Evolutionary conservation across 306 rosid species (phyloP).

Genomic region (Alnus rubra): DNA sequence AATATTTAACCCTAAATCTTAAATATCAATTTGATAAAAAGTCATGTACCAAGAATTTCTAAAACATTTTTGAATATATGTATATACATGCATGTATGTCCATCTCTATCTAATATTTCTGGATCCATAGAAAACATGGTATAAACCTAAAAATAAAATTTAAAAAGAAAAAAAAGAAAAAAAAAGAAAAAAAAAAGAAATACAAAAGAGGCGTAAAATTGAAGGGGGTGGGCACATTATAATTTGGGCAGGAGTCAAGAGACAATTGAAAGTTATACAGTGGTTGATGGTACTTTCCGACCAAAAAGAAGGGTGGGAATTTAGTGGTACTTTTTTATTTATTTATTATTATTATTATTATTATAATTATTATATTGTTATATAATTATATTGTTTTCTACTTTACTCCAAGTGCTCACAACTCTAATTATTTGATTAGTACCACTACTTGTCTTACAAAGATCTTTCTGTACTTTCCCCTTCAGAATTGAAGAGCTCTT

Average conservation of each 20-base stretch:
- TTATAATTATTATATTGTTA: too few relatives aligned
- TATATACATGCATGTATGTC: too few relatives aligned
- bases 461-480: not conserved
- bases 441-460: not conserved
- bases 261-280: not conserved
- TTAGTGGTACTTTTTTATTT: not conserved
- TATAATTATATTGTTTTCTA: not conserved
- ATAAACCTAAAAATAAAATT: too few relatives aligned
- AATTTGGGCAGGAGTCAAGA: not conserved
- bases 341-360: not conserved
- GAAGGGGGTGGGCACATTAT: not conserved
- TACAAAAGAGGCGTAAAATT: not conserved
- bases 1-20: too few relatives aligned
- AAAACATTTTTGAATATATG: too few relatives aligned
- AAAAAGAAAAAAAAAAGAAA: too few relatives aligned
- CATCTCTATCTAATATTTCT: too few relatives aligned
- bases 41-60: too few relatives aligned
- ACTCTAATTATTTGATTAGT: not conserved
- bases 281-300: conserved; percentile 1
- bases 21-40: too few relatives aligned
- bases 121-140: too few relatives aligned
- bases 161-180: too few relatives aligned
- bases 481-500: not conserved
- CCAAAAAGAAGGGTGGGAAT: conserved; percentile 2
- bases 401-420: not conserved